Conservation (phyloP, 225 moss, liverwort and hornwort species). For the Marchantia polymorpha region DNA sequence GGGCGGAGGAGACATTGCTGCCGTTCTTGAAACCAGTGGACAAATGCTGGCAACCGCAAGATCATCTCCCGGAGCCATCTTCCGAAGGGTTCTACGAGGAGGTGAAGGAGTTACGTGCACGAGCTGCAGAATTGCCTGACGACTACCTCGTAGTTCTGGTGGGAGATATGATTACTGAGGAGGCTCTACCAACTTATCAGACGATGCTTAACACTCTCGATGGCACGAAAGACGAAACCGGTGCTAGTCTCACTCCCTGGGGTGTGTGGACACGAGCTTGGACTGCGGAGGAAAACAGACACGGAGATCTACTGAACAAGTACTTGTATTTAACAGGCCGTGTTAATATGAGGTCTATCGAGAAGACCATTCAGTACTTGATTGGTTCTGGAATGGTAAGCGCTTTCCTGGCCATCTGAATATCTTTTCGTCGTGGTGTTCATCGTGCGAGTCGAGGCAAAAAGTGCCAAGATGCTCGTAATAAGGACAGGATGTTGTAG, state of each 20-base stretch:
- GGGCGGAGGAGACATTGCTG: conserved; percentile 52
- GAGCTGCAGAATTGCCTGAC: conserved; percentile 56
- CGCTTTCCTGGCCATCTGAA: background rate
- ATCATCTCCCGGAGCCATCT: conserved; percentile 60
- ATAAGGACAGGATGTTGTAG: background rate
- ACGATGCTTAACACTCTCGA: conserved; percentile 56
- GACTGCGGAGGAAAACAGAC: conserved; percentile 78
- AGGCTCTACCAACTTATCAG: conserved; percentile 71
- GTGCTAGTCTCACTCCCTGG: conserved; percentile 73
- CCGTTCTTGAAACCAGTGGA: conserved; percentile 68
- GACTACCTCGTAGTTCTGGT: conserved; percentile 73
- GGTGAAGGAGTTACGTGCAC: conserved; percentile 53
- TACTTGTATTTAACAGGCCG: conserved; percentile 74
- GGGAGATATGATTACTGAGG: conserved; percentile 75
- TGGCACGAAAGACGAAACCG: conserved; percentile 56
- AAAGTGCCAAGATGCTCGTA: background rate
- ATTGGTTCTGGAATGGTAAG: conserved; percentile 83
- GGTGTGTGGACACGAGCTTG: conserved; percentile 76
- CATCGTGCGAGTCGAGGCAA: background rate
- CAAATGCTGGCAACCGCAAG: conserved; percentile 75
- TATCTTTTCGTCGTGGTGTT: background rate
- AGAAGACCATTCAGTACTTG: conserved; percentile 71
- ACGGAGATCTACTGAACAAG: conserved; percentile 68
- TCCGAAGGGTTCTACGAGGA: conserved; percentile 66
- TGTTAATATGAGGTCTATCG: conserved; percentile 63